These are phyloP conservation scores for Hibiscus syriacus DNA, from an alignment of 345 rosid species.

Conservation along the genomic window DNA sequence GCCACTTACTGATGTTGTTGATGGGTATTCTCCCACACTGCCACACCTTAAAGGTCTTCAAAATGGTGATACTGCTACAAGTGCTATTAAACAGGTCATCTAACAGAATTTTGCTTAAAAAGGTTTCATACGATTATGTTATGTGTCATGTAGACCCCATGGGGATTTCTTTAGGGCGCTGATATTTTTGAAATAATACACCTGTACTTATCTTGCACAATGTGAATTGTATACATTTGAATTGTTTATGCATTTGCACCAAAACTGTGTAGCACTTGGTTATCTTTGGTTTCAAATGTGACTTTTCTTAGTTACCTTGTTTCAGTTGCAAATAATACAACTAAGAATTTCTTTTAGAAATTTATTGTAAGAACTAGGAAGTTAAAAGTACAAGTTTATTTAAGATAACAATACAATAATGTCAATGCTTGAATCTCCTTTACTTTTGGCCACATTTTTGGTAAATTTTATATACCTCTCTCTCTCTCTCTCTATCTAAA, in stretches of 20 bases:
- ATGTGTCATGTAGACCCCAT: neutral
- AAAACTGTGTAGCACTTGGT: neutral
- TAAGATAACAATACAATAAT: neutral
- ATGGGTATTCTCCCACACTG: conserved; percentile 91
- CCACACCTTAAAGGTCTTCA: conserved; percentile 99
- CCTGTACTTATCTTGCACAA: conserved; percentile 4
- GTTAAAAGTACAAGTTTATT: neutral
- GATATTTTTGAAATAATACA: neutral
- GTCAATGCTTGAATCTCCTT: conserved; percentile 1
- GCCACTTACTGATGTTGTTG: conserved; percentile 91
- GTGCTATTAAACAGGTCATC: conserved; percentile 95
- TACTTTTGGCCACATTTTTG: neutral
- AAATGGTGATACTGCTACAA: conserved; percentile 95
- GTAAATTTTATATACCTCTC: neutral
- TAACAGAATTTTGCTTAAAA: conserved; percentile 10
- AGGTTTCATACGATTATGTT: neutral
- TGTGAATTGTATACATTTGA: neutral
- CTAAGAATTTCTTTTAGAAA: neutral
- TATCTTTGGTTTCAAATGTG: neutral
- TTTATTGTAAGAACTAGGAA: neutral
- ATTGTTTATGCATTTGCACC: neutral
- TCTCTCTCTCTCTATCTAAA: neutral
- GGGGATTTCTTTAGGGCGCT: neutral
- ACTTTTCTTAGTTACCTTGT: neutral
- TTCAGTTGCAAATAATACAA: neutral